Evolutionary conservation across 164 flowering plant genomes (phyloP), one percentile per base, ranked within the genome.

Genomic region (Pachysandra terminalis): DNA sequence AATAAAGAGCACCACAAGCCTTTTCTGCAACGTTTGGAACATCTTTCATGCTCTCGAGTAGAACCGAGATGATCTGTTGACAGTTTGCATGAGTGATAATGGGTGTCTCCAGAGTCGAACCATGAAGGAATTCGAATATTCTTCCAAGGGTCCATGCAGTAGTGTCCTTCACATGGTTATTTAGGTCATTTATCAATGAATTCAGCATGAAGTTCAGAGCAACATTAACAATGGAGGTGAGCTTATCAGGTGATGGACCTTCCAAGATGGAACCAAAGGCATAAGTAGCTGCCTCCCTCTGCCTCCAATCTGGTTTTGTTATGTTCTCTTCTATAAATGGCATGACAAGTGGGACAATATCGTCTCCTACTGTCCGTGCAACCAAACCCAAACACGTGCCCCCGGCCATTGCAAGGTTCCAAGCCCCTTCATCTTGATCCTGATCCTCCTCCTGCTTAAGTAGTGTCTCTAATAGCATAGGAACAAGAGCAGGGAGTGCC

Each of bases 71-170:
- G 1, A 85, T 84, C 75, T 81, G 90, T 35, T 82, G 88, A 69
- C 87, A 82, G 70, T 85, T 87, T 51, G 79, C 81, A 17, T 69
- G 79, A 9, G 84, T 81, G 52, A 87, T 83, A 22, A 87, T 77
- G 5, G 85, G 84, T 17, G 85, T 72, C 37, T 71, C 87, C 54
- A 78, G 27, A 2, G 74, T 69, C 40, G 92, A 79, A 32, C 84
- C 89, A 68, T 85, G 92, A 73, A 87, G 84, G 58, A 81, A 85
- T 72, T 87, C 92, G 71, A 87, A 87, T 32, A 85, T 85, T 48
- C 90, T 73, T 19, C 92, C 92, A n/a, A 87, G 81, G 28, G 92
- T 87, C 92, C 92, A n/a, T n/a, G n/a, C n/a, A n/a, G n/a, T n/a
- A n/a, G n/a, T n/a, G n/a, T n/a, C n/a, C n/a, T n/a, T n/a, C 56